phyloP scores from a whole-genome alignment of 1,284 basidiomycete genomes.

The Cryptococcus deneoformans region DNA sequence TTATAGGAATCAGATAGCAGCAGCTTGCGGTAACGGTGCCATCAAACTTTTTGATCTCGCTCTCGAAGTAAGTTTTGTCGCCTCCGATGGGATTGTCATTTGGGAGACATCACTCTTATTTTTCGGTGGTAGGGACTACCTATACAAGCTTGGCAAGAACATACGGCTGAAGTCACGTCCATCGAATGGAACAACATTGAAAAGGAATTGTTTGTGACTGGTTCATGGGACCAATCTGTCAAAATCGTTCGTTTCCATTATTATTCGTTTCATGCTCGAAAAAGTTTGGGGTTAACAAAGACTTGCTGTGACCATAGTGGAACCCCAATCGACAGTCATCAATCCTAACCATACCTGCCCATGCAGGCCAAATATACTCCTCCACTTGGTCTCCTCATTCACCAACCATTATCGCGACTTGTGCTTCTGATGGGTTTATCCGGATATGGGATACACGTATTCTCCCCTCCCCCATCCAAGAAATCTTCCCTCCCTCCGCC shows the following conservation, averaged over 20 bases:
- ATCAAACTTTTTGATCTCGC: slow-evolving; percentile 89
- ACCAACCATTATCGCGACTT: slow-evolving; percentile 73
- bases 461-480: slow-evolving; percentile 16
- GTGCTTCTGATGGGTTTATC: slow-evolving; percentile 78
- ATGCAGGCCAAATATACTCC: slow-evolving; percentile 65
- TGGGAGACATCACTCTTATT: background rate
- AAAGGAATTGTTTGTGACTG: slow-evolving; percentile 84
- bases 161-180: slow-evolving; percentile 87
- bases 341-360: slow-evolving; percentile 72
- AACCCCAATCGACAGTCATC: slow-evolving; percentile 74
- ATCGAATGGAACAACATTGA: slow-evolving; percentile 96
- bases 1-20: slow-evolving; percentile 67
- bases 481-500: background rate
- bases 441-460: slow-evolving; percentile 75
- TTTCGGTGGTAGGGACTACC: slow-evolving; percentile 53
- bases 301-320: slow-evolving; percentile 63
- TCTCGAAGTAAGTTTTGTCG: slow-evolving; percentile 64
- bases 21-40: slow-evolving; percentile 87
- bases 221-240: slow-evolving; percentile 88
- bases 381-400: slow-evolving; percentile 89
- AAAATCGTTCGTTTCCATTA: slow-evolving; percentile 68
- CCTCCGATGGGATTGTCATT: background rate
- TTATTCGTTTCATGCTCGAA: background rate
- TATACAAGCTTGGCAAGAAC: slow-evolving; percentile 89
- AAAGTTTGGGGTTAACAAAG: background rate